Conservation (phyloP, 192 early-diverging fungal genomes). For the Backusella tarrabulga region DNA sequence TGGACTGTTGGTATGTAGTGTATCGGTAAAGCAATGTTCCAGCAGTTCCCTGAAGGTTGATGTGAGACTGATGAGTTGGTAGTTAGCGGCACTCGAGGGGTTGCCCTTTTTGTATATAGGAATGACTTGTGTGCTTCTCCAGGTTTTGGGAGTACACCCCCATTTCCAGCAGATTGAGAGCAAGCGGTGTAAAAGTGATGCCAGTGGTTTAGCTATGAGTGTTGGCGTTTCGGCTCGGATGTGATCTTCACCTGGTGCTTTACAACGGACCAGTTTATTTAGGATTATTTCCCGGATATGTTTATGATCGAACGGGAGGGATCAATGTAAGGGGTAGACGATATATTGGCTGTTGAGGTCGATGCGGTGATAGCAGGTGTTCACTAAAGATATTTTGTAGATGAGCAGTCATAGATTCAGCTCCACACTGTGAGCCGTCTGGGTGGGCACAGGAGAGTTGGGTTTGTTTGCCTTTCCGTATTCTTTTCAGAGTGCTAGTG, state of each 20-base stretch:
- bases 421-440: no score
- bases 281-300: not conserved
- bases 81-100: not conserved
- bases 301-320: no score
- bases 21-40: constrained; percentile 4
- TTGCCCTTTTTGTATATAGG: constrained; percentile 1
- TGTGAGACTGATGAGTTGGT: not conserved
- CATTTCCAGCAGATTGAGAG: constrained; percentile 19
- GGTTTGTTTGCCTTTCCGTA: no score
- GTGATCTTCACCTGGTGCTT: constrained; percentile 25
- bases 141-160: not conserved
- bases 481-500: no score
- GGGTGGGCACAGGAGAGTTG: no score
- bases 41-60: constrained; percentile 4
- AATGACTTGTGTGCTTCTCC: constrained; percentile 11
- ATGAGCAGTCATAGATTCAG: no score
- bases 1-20: not conserved
- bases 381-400: no score
- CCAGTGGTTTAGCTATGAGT: not conserved
- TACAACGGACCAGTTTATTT: not conserved
- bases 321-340: no score
- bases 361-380: no score
- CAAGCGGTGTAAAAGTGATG: not conserved
- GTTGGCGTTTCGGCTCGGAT: constrained; percentile 16
- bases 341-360: no score